Evolutionary conservation across 495 filamentous ascomycete species (phyloP).

Genomic region (Arthonia radiata): DNA sequence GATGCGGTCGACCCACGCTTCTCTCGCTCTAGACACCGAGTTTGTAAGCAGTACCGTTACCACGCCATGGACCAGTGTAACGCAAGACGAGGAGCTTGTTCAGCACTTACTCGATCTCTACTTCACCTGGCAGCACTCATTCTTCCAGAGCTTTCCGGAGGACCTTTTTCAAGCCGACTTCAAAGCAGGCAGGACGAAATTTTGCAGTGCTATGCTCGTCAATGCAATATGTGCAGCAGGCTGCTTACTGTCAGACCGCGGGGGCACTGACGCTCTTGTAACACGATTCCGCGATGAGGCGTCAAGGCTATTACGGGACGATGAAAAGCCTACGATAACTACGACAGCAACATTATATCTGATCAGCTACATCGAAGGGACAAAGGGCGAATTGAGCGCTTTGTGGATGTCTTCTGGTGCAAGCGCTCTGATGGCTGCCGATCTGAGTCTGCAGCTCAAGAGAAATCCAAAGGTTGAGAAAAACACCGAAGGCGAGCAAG

Average conservation of each 20-base stretch:
- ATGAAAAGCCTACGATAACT: constrained; percentile 2
- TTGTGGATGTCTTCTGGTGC: constrained; percentile 4
- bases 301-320: no score
- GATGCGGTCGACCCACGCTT: neutral
- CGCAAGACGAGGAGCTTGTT: constrained; percentile 1
- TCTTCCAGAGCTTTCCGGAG: neutral
- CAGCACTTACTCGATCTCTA: constrained; percentile 1
- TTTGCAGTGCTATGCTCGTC: neutral
- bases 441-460: constrained; percentile 3
- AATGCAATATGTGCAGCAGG: neutral
- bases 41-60: neutral
- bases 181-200: neutral
- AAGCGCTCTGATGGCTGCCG: constrained; percentile 5
- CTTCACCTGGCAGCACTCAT: neutral
- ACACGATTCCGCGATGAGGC: no score
- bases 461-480: constrained; percentile 1
- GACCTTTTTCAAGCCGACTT: neutral
- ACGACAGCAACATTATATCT: constrained; percentile 4
- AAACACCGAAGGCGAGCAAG: neutral
- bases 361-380: constrained; percentile 4
- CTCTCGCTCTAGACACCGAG: neutral
- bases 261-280: no score
- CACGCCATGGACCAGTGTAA: constrained; percentile 5
- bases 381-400: constrained; percentile 3
- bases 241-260: neutral